Conservation (phyloP, 805 yeast species). For the Tetrapisispora phaffii region DNA sequence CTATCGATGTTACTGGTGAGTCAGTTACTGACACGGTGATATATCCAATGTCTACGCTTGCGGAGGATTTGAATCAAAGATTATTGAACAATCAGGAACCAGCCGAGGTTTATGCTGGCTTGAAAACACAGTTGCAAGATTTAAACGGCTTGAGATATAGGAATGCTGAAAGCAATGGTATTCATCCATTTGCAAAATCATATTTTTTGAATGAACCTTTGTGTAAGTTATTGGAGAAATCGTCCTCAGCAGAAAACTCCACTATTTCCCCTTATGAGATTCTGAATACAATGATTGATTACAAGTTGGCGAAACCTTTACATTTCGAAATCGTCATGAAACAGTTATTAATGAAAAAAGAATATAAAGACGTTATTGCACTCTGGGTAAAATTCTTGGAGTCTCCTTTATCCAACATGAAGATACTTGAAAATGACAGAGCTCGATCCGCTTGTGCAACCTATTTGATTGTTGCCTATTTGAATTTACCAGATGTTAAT, state of each 20-base stretch:
- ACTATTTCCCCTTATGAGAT: slow-evolving; percentile 20
- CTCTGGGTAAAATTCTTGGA: slow-evolving; percentile 27
- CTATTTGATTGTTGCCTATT: slow-evolving; percentile 20
- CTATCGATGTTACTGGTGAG: background rate
- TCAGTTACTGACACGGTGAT: background rate
- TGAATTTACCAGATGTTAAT: slow-evolving; percentile 14
- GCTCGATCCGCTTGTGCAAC: slow-evolving; percentile 17
- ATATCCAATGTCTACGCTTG: background rate
- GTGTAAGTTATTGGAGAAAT: slow-evolving; percentile 8
- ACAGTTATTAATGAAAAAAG: slow-evolving; percentile 11
- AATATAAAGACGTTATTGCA: slow-evolving; percentile 23
- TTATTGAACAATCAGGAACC: background rate
- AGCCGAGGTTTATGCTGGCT: background rate
- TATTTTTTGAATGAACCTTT: slow-evolving; percentile 15
- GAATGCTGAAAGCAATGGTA: background rate
- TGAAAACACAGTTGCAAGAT: background rate
- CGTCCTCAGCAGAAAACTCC: slow-evolving; percentile 5
- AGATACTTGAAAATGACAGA: slow-evolving; percentile 3
- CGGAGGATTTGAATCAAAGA: background rate
- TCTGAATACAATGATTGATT: slow-evolving; percentile 17
- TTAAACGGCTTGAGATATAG: background rate
- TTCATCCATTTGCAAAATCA: slow-evolving; percentile 6
- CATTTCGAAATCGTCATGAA: slow-evolving; percentile 23
- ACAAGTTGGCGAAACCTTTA: slow-evolving; percentile 20
- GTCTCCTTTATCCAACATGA: slow-evolving; percentile 11